Conservation (phyloP, 306 rosid genomes). For the Benincasa hispida region DNA sequence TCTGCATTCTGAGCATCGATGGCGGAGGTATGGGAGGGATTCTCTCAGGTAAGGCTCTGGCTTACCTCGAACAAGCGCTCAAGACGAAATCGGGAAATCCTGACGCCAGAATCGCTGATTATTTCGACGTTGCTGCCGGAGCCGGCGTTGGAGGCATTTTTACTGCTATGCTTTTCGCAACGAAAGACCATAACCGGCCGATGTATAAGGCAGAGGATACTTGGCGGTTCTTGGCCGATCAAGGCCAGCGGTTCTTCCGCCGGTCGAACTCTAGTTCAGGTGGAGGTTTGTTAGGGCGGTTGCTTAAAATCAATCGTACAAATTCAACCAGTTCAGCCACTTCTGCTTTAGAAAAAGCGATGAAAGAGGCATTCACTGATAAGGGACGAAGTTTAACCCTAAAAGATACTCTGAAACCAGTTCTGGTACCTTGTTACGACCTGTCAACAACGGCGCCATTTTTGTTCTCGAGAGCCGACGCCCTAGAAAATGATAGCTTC, state of each 20-base stretch:
- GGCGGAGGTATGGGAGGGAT: constrained; percentile 93
- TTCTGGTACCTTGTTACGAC: constrained; percentile 85
- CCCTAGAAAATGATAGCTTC: constrained; percentile 79
- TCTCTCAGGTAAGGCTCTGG: constrained; percentile 85
- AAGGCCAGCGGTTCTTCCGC: constrained; percentile 53
- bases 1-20: constrained; percentile 88
- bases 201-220: constrained; percentile 69
- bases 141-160: constrained; percentile 88
- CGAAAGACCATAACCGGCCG: constrained; percentile 53
- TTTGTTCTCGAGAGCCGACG: constrained; percentile 93
- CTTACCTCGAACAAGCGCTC: constrained; percentile 64
- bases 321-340: constrained; percentile 26
- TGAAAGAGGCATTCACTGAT: constrained; percentile 63
- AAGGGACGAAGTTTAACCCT: constrained; percentile 45
- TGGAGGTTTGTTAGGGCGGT: constrained; percentile 27
- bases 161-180: constrained; percentile 78
- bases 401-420: constrained; percentile 86
- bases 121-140: constrained; percentile 84
- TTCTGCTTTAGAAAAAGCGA: constrained; percentile 42
- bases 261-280: constrained; percentile 12
- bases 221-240: constrained; percentile 61
- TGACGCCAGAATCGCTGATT: constrained; percentile 80
- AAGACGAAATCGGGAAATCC: constrained; percentile 77
- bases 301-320: constrained; percentile 21
- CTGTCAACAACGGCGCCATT: constrained; percentile 90